Evolutionary conservation across 306 rosid genomes (phyloP).

Genomic region (Malus fusca): DNA sequence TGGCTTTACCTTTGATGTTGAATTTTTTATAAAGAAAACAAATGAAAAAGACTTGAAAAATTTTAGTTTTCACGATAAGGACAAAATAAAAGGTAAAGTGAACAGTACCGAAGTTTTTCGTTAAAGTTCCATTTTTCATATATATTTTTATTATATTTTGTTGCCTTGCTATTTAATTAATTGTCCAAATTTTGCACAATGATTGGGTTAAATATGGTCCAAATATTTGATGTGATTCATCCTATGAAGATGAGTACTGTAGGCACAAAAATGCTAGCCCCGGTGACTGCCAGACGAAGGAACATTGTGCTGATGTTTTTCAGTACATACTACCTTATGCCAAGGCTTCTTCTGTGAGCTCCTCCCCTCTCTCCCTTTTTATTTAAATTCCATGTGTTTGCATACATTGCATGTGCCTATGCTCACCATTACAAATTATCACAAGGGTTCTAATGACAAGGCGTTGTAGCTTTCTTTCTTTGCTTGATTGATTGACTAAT

Average conservation of each 20-base stretch:
- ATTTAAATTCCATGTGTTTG: not conserved
- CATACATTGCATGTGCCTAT: not conserved
- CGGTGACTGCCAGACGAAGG: constrained; percentile 88
- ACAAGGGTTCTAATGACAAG: not conserved
- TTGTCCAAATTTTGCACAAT: too few relatives aligned
- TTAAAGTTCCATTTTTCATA: too few relatives aligned
- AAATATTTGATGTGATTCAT: constrained; percentile 77
- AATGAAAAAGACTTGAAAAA: rapidly evolving
- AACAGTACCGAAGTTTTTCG: too few relatives aligned
- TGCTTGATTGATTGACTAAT: too few relatives aligned
- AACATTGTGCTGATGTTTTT: constrained; percentile 95
- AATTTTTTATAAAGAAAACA: too few relatives aligned
- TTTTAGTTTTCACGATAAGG: too few relatives aligned
- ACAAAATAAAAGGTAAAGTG: too few relatives aligned
- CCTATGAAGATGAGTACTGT: constrained; percentile 71
- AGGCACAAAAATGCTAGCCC: constrained; percentile 89
- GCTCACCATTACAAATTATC: not conserved
- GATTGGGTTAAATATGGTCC: constrained; percentile 43
- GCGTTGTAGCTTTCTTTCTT: not conserved
- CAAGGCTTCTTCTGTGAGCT: constrained; percentile 88
- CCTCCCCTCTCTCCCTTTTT: constrained; percentile 12
- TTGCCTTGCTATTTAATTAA: too few relatives aligned
- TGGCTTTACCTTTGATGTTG: too few relatives aligned
- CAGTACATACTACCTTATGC: constrained; percentile 89
- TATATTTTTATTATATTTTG: too few relatives aligned